These are phyloP conservation scores for Lachnellula occidentalis DNA, from an alignment of 2,329 filamentous ascomycete species.

Conservation along the genomic window DNA sequence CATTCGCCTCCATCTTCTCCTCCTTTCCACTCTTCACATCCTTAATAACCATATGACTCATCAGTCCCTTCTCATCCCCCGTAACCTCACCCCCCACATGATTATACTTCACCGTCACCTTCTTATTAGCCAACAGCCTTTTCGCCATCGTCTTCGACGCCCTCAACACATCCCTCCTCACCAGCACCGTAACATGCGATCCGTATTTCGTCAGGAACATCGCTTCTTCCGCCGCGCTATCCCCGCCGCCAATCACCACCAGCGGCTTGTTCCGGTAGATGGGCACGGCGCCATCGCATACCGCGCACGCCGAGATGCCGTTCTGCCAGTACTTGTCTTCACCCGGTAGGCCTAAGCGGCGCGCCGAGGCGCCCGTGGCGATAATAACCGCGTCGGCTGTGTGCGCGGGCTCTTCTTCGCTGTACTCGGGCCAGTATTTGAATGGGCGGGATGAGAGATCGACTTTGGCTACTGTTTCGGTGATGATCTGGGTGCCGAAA, in stretches of 20 bases:
- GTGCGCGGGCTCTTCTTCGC: conserved; percentile 69
- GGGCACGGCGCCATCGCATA: conserved; percentile 93
- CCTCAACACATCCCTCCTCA: conserved; percentile 78
- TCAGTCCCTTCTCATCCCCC: conserved; percentile 78
- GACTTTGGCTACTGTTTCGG: conserved; percentile 84
- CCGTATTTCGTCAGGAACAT: conserved; percentile 98
- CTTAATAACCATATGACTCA: conserved; percentile 82
- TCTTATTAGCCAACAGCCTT: conserved; percentile 73
- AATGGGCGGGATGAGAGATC: conserved; percentile 83
- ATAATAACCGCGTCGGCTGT: conserved; percentile 92
- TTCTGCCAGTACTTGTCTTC: conserved; percentile 98
- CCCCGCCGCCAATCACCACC: conserved; percentile 92
- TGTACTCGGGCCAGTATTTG: conserved; percentile 89
- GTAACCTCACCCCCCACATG: conserved; percentile 74
- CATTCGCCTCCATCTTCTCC: conserved; percentile 83
- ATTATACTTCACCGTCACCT: conserved; percentile 88
- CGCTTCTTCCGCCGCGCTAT: conserved; percentile 95
- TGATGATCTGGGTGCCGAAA: conserved; percentile 89
- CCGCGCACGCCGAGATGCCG: conserved; percentile 91
- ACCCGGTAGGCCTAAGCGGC: conserved; percentile 74
- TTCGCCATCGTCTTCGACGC: conserved; percentile 91
- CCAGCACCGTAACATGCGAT: conserved; percentile 88
- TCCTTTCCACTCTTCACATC: conserved; percentile 69
- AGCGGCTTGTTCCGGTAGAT: conserved; percentile 97
- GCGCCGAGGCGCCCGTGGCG: conserved; percentile 89